Conservation (phyloP, 1,139 yeast genomes). For the Nakaseomyces bracarensis region DNA sequence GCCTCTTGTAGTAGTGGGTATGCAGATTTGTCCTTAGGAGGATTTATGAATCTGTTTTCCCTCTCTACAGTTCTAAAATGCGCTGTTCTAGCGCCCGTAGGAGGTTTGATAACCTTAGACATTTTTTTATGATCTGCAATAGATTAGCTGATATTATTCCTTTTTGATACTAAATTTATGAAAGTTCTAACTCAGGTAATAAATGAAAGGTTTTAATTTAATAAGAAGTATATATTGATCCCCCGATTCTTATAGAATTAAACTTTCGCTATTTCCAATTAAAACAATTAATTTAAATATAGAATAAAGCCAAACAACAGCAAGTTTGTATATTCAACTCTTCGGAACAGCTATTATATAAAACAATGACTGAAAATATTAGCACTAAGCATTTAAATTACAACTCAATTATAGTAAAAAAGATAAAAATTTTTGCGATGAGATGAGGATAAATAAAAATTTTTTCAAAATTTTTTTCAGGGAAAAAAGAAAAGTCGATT, state of each 20-base stretch:
- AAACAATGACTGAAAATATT: too few species aligned
- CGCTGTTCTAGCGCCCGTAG: conserved; percentile 33
- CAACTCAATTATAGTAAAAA: background rate
- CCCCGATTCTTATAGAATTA: too few species aligned
- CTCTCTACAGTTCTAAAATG: conserved; percentile 81
- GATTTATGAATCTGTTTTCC: conserved; percentile 75
- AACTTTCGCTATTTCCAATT: too few species aligned
- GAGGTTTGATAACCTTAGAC: conserved; percentile 29
- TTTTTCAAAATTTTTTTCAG: conserved; percentile 10
- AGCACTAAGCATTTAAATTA: background rate
- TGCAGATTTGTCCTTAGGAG: conserved; percentile 78
- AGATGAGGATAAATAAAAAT: conserved; percentile 17
- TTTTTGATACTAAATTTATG: too few species aligned
- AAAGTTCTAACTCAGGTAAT: too few species aligned
- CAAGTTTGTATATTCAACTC: background rate
- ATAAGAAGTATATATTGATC: too few species aligned
- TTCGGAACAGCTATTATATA: too few species aligned
- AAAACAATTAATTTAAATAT: too few species aligned
- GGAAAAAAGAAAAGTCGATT: conserved; percentile 6
- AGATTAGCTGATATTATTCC: too few species aligned
- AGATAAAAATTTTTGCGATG: conserved; percentile 12
- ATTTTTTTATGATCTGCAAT: too few species aligned
- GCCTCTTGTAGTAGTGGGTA: conserved; percentile 82
- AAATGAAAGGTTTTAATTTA: too few species aligned
- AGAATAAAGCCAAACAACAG: too few species aligned